Base-by-base conservation (phyloP, 106 monocot species). In the Dioscorea alata region DNA sequence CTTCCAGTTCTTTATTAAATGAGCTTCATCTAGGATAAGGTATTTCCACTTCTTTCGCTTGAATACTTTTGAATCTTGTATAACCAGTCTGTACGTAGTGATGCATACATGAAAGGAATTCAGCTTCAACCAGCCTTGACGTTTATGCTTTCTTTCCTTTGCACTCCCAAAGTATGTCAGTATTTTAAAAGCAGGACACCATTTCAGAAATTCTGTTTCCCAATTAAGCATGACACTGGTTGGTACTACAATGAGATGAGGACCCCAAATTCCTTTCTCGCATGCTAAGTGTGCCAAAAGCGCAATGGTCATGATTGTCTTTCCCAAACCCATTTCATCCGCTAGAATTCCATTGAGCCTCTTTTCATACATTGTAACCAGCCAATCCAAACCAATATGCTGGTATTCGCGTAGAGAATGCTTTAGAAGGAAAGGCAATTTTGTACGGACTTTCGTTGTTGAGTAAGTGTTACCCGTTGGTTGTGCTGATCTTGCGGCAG, bases 191-290 rank as follows among this genome's bases (percentile, higher is more conserved):
- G 99, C 99, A 75, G 99, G 99, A 24, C 93, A 99, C 99, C 99
- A 99, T 59, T 93, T 93, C 49, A 99, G 84, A 72, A 99, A 90
- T 72, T 99, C 99, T 63, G 99, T 99, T 72, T 99, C 99, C 99
- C 99, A 99, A 60, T 99, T 99, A 51, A 99, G 90, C 99, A 99
- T 99, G 16, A 99, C 99, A 81, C 99, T 99, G 33, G 99, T 99
- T 48, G 99, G 99, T 18, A 99, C 99, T 14, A 99, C 99, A 42
- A 99, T 99, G 35, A 99, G 87, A 82, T 99, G 99, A 56, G 92
- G 99, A 18, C 99, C 99, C 99, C 99, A 99, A 48, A 99, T 89
- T 20, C 99, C 99, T 57, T 93, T 99, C 61, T 99, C 99, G 80
- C 99, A 99, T 22, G 99, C 99, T 60, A 99, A 78, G 72, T 99